These are phyloP conservation scores for Fomitopsis pulvina DNA, from an alignment of 768 basidiomycete genomes.

Conservation along the genomic window DNA sequence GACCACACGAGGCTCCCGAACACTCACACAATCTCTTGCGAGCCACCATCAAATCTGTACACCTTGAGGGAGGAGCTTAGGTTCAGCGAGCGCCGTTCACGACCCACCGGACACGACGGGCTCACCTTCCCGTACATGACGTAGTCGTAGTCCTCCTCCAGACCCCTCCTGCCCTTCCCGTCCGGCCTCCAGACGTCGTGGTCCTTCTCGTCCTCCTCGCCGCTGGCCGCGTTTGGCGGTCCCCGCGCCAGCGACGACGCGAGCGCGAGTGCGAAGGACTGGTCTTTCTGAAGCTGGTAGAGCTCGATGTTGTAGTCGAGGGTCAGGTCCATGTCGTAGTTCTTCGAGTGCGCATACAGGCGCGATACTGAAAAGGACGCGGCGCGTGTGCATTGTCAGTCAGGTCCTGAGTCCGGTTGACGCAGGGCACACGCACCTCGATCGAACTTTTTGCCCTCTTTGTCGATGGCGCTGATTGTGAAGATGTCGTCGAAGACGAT, in stretches of 20 bases:
- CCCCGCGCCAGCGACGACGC: conserved; percentile 72
- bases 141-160: conserved; percentile 97
- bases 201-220: conserved; percentile 66
- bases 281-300: conserved; percentile 61
- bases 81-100: neutral
- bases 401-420: no score
- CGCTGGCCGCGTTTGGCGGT: conserved; percentile 41
- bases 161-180: conserved; percentile 67
- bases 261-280: conserved; percentile 80
- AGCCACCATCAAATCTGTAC: conserved; percentile 92
- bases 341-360: conserved; percentile 82
- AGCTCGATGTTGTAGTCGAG: conserved; percentile 94
- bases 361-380: conserved; percentile 64
- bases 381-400: neutral
- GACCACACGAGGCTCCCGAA: neutral
- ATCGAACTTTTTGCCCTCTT: conserved; percentile 96
- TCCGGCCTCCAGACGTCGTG: conserved; percentile 81
- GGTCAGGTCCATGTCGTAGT: conserved; percentile 87
- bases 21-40: conserved; percentile 78
- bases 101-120: neutral
- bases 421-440: conserved; percentile 59
- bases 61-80: conserved; percentile 47
- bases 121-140: conserved; percentile 98
- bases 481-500: conserved; percentile 95
- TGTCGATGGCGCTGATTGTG: conserved; percentile 75